Conservation (phyloP, 768 basidiomycete genomes). For the Coprinopsis sp. region DNA sequence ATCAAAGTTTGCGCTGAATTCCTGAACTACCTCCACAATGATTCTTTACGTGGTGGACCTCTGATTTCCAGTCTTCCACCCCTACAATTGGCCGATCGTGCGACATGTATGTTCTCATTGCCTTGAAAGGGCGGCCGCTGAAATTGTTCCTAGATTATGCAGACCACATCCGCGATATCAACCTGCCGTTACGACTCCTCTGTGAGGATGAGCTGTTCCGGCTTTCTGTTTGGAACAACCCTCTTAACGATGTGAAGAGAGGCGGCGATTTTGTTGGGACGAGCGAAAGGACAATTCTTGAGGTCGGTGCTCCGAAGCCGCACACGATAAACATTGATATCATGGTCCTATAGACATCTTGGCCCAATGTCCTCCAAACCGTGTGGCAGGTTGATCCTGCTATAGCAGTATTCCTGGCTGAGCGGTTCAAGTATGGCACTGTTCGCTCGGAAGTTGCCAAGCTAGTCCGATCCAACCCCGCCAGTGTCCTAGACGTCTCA, state of each 20-base stretch:
- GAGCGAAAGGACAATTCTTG: constrained; percentile 50
- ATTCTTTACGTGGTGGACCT: constrained; percentile 56
- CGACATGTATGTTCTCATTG: constrained; percentile 34
- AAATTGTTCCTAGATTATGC: constrained; percentile 43
- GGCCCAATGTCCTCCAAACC: constrained; percentile 64
- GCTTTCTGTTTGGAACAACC: constrained; percentile 87
- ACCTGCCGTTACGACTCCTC: constrained; percentile 73
- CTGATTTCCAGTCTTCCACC: constrained; percentile 61
- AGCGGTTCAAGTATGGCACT: constrained; percentile 72
- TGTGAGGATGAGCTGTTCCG: constrained; percentile 89
- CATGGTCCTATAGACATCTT: constrained; percentile 41
- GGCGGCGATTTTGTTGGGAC: constrained; percentile 55
- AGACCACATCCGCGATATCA: constrained; percentile 58
- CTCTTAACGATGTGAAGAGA: constrained; percentile 68
- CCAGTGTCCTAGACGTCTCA: constrained; percentile 64
- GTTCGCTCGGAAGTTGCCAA: constrained; percentile 71
- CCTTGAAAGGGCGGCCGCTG: not conserved
- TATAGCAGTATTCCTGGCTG: constrained; percentile 77
- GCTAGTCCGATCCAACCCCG: constrained; percentile 68
- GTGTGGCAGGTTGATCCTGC: constrained; percentile 83
- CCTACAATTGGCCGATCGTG: constrained; percentile 39
- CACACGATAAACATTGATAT: not conserved
- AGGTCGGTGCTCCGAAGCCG: constrained; percentile 39
- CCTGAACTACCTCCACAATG: constrained; percentile 67
- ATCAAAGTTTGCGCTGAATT: constrained; percentile 86